These are phyloP conservation scores for Syzygium malaccense DNA, from an alignment of 441 rosid genomes.

Conservation along the genomic window DNA sequence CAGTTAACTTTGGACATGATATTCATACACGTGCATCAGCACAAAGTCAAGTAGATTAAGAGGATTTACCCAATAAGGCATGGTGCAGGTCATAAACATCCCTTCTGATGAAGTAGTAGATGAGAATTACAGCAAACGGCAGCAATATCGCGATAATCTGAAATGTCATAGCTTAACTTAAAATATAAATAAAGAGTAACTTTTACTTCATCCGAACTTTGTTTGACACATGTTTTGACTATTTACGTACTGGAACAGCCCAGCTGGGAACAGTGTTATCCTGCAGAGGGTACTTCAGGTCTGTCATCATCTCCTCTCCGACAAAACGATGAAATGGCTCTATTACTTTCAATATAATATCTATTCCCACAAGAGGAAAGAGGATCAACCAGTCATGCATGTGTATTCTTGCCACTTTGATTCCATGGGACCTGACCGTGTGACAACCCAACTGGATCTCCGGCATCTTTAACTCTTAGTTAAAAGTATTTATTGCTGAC, in stretches of 20 bases:
- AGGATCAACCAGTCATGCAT: constrained; percentile 15
- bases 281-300: constrained; percentile 6
- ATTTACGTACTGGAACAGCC: constrained; percentile 11
- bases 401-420: constrained; percentile 4
- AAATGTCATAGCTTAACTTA: background rate
- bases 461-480: background rate
- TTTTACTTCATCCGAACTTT: background rate
- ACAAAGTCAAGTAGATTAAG: background rate
- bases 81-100: background rate
- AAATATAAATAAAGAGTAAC: background rate
- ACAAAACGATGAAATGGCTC: constrained; percentile 13
- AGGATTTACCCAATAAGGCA: background rate
- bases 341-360: background rate
- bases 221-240: background rate
- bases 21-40: background rate
- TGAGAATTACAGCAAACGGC: background rate
- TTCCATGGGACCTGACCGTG: constrained; percentile 2
- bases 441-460: constrained; percentile 8
- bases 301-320: constrained; percentile 10
- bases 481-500: background rate
- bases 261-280: constrained; percentile 8
- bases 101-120: background rate
- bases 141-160: background rate
- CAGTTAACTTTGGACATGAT: background rate
- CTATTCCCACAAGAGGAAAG: constrained; percentile 1